Percentiles rank a stretch among this genome's conserved stretches.
Evolutionary conservation across 345 rosid genomes (phyloP).

Genomic region (Corymbia maculata): DNA sequence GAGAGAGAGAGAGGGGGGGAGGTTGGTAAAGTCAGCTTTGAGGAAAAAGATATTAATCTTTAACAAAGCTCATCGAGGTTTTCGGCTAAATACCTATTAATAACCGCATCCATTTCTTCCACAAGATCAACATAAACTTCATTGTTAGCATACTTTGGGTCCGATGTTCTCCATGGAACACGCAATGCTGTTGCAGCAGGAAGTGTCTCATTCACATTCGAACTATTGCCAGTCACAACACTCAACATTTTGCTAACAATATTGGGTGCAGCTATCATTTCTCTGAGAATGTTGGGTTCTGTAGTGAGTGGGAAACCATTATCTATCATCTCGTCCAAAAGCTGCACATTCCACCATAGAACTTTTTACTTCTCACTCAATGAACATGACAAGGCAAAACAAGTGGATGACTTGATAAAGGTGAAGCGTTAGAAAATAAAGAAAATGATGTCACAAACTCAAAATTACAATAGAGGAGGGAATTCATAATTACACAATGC

Average conservation of each 20-base stretch:
- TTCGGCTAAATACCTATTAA: conserved; percentile 47
- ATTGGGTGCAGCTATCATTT: conserved; percentile 95
- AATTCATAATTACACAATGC: neutral
- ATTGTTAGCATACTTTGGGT: conserved; percentile 72
- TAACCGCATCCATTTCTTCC: conserved; percentile 89
- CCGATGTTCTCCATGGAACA: conserved; percentile 91
- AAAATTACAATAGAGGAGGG: neutral
- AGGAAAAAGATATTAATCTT: neutral
- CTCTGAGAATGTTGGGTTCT: conserved; percentile 80
- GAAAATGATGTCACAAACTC: neutral
- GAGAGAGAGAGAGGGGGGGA: neutral
- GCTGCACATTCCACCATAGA: conserved; percentile 31
- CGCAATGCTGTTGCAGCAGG: conserved; percentile 83
- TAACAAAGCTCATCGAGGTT: neutral
- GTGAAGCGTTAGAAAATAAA: neutral
- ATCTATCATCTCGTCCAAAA: conserved; percentile 97
- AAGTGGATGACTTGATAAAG: neutral
- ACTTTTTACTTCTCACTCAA: neutral
- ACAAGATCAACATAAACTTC: conserved; percentile 91
- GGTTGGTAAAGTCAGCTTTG: neutral
- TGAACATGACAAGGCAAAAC: neutral
- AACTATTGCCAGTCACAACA: conserved; percentile 87
- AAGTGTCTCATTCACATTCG: conserved; percentile 73
- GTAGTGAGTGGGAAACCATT: conserved; percentile 97
- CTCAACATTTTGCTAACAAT: conserved; percentile 86